A percentile compares a stretch with the other conserved stretches of the same genome.
phyloP scores from a whole-genome alignment of 345 rosid genomes.

The Gossypium thurberi region DNA sequence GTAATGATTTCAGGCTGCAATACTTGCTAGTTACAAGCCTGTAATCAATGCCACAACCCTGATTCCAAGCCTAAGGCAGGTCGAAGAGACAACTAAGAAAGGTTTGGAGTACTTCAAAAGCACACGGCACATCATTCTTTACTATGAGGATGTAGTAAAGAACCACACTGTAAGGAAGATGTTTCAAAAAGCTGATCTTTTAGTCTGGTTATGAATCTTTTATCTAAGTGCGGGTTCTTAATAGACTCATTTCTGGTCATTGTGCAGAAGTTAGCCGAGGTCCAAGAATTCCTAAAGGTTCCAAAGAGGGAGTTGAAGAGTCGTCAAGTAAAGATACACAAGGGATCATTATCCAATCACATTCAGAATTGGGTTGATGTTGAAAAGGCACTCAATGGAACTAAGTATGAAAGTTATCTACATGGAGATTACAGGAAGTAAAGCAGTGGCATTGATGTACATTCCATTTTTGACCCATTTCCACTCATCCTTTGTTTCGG shows the following conservation, averaged over 20 bases:
- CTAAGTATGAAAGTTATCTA: conserved; percentile 53
- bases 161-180: conserved; percentile 60
- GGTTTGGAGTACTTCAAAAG: conserved; percentile 79
- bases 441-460: conserved; percentile 23
- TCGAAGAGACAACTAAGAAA: conserved; percentile 57
- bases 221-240: not conserved
- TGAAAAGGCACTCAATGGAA: conserved; percentile 52
- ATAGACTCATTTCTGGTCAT: not conserved
- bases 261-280: conserved; percentile 64
- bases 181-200: not conserved
- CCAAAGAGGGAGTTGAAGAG: conserved; percentile 62
- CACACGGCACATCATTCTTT: conserved; percentile 68
- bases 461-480: conserved; percentile 14
- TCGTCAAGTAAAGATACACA: conserved; percentile 92
- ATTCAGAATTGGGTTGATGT: conserved; percentile 80
- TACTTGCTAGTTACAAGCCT: conserved; percentile 89
- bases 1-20: conserved; percentile 72
- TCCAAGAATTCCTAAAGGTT: conserved; percentile 79
- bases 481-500: conserved; percentile 6
- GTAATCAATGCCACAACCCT: conserved; percentile 56
- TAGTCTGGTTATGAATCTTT: not conserved
- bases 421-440: conserved; percentile 48
- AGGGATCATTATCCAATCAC: conserved; percentile 58
- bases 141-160: conserved; percentile 84
- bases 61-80: conserved; percentile 52